Conservation (phyloP, 192 early-diverging fungal genomes). For the Gryganskiella cystojenkinii region DNA sequence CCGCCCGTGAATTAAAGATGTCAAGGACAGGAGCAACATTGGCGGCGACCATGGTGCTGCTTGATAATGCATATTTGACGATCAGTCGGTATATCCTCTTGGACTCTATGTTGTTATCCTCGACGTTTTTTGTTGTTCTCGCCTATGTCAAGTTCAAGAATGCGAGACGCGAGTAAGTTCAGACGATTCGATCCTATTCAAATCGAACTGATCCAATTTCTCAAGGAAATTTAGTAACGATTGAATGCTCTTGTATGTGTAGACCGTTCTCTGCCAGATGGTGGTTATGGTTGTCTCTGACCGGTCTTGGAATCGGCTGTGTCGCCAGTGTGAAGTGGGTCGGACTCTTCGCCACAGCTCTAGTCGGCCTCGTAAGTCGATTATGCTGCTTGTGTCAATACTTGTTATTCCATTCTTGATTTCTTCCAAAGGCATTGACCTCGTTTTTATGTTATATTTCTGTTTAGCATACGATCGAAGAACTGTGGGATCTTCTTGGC, state of each 20-base stretch:
- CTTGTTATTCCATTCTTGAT: background rate
- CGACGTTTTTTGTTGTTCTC: slow-evolving; percentile 74
- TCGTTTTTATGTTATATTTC: no score
- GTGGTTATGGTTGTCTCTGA: slow-evolving; percentile 86
- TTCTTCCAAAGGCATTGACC: background rate
- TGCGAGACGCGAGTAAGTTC: slow-evolving; percentile 59
- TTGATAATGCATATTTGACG: slow-evolving; percentile 75
- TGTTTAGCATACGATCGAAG: slow-evolving; percentile 81
- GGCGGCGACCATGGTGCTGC: slow-evolving; percentile 79
- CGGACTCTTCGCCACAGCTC: slow-evolving; percentile 86
- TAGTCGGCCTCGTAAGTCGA: slow-evolving; percentile 76
- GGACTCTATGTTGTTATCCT: slow-evolving; percentile 94
- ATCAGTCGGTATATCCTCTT: slow-evolving; percentile 93
- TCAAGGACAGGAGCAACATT: slow-evolving; percentile 70
- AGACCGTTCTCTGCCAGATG: slow-evolving; percentile 86
- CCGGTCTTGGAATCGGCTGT: slow-evolving; percentile 87
- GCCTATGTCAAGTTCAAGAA: slow-evolving; percentile 80
- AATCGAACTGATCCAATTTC: no score
- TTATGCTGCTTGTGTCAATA: background rate
- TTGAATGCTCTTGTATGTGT: background rate
- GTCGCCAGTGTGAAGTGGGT: slow-evolving; percentile 94
- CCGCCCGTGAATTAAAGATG: slow-evolving; percentile 76
- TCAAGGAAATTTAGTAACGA: no score
- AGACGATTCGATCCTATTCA: no score
- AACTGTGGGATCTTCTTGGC: slow-evolving; percentile 89